Evolutionary conservation across 371 early-diverging fungal species (phyloP), one percentile per base, ranked within the genome.

Genomic region (Mortierella sp.): DNA sequence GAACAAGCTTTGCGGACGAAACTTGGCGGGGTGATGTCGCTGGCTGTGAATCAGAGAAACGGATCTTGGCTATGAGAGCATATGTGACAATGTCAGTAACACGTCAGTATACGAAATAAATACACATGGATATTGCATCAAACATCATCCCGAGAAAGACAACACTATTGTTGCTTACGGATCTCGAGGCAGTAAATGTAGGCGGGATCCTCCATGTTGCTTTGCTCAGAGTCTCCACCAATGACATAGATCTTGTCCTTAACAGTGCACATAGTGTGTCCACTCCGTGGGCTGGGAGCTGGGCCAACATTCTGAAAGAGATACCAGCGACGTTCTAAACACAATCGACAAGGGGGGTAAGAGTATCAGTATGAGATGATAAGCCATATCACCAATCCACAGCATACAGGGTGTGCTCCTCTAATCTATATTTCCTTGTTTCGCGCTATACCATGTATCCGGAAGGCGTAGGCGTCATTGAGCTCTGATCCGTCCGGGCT

Each of bases 301-400:
- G 94, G 90, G 8, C 94, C 92, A 87, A 93, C 91, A 71, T 92
- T 91, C 72, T 92, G 93, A 80, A 95, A 95, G 70, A 91, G 92
- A 74, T 92, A 94, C 94, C 95, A 94, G 58, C 94, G 91, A 64
- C 91, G 89, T 43, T 89, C 91, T 89, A 79, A 50, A 11, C 9
- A 45, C 19, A 58, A 9, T 31, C 2, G 2, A 19, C 1, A 31
- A 34, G 7, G 58, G 58, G 58, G 22, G 11, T 6, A 34, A 34
- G 26, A 13, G 8, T 58, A 16, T 34, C 6, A 58, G 58, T 29
- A 58, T 14, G 29, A 29, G 2, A 34, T 47, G 47, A 19, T 34
- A 58, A 9, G 34, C 11, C 11, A 3, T 3, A 19, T 19, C 19
- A 34, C 19, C 34, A 31, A 58, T 58, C 34, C 34, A 8, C 8